Percentiles rank a stretch among this genome's conserved stretches.
Conservation (phyloP, 2,329 filamentous ascomycete species). For the Emergomyces africanus region DNA sequence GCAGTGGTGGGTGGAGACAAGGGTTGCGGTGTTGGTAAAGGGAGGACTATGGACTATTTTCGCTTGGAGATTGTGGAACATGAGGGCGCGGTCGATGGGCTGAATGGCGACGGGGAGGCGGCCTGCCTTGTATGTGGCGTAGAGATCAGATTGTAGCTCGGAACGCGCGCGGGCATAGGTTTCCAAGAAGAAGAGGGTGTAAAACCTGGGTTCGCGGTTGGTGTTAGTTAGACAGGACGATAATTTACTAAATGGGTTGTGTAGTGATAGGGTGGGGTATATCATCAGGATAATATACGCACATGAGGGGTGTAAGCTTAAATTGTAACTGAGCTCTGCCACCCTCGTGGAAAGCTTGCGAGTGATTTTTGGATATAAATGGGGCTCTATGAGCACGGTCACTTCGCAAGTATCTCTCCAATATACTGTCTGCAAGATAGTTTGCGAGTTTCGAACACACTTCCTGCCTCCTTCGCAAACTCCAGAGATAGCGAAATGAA, state of each 20-base stretch:
- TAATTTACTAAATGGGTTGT: background rate
- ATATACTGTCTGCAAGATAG: conserved; percentile 30
- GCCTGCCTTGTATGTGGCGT: conserved; percentile 27
- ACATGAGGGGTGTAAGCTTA: conserved; percentile 31
- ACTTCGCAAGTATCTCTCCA: conserved; percentile 25
- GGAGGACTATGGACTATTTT: conserved; percentile 27
- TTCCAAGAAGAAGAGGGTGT: conserved; percentile 29
- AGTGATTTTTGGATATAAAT: conserved; percentile 23
- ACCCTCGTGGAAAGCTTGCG: conserved; percentile 22
- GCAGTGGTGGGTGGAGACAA: conserved; percentile 31
- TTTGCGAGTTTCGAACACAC: conserved; percentile 27
- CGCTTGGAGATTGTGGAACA: conserved; percentile 26
- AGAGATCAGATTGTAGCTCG: conserved; percentile 24
- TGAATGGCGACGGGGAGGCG: conserved; percentile 26
- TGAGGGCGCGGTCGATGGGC: conserved; percentile 19
- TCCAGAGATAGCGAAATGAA: conserved; percentile 29
- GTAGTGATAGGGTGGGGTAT: background rate
- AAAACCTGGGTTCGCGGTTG: conserved; percentile 20
- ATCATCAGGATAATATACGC: conserved; percentile 8
- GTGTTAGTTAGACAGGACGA: background rate
- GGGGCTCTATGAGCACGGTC: conserved; percentile 20
- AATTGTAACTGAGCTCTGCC: conserved; percentile 25
- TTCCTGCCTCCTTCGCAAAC: conserved; percentile 25
- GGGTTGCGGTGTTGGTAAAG: conserved; percentile 27
- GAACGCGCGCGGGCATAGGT: conserved; percentile 26